Base-by-base conservation (phyloP, 495 filamentous ascomycete genomes). In the Immersiella caudata region DNA sequence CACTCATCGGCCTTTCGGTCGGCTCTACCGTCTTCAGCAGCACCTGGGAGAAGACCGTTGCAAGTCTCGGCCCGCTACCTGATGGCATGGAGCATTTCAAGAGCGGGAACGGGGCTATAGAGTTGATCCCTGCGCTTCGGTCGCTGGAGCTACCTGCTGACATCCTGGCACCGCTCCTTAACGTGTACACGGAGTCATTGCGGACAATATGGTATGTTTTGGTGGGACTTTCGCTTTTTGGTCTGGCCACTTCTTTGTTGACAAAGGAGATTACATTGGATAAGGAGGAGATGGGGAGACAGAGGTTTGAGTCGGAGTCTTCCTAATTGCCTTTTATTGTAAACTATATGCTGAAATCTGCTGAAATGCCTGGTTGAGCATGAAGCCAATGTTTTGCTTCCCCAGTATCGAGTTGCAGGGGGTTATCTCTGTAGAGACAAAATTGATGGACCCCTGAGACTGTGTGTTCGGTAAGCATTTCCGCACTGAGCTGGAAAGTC, bases 1-100 rank as follows among this genome's bases (percentile, higher is more conserved):
- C 70, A 1, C 71, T 81, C 1, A 63, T 81, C 16, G 80, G 79
- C 9, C 75, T 81, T 14, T 74, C 81, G 1, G 62, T 82, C 29
- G 65, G 65, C 25, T 71, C 75, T 11, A 72, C 76, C 0, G 64
- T 71, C 6, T 79, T 79, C 67, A 75, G 58, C 64, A 76, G 67
- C 51, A 65, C 74, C 12, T 80, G 54, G 54, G 54, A 57, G 4
- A 57, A 26, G 54, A 21, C 54, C 4, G 14, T 26, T 26, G 54
- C 54, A 5, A 20, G 24, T 26, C n/a, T 57, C 2, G 20, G 12
- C 4, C 2, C 20, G 54, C 14, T 57, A 24, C 54, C 54, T 14
- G 24, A 57, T 4, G 25, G 3, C 6, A 6, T 57, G 12, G 20
- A 21, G 12, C n/a, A 4, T 6, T 57, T 57, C 6, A 21, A 14